phyloP scores from a whole-genome alignment of 1,139 yeast genomes.

The Geotrichum cucujoidarum region DNA sequence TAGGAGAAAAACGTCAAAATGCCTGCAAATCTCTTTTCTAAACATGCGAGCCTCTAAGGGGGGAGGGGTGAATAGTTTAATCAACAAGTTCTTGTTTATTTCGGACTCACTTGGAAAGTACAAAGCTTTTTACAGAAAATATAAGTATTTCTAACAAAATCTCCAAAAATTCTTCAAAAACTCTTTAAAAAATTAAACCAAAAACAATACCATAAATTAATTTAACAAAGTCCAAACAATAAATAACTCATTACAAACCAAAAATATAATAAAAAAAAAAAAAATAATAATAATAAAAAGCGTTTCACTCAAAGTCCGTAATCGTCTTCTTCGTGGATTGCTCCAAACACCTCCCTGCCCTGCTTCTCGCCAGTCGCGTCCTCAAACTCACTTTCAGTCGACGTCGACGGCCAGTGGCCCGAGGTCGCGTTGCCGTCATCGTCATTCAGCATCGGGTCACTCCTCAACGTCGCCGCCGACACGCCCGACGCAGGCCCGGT shows the following conservation, averaged over 20 bases:
- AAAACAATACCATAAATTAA: neutral
- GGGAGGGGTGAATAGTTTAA: neutral
- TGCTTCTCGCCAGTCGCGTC: neutral
- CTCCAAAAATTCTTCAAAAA: too few relatives aligned
- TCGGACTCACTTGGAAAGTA: too few relatives aligned
- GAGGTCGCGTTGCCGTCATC: neutral
- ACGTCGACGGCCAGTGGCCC: slow-evolving; percentile 4
- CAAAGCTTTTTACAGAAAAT: neutral
- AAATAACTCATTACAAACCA: neutral
- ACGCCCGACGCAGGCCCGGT: too few relatives aligned
- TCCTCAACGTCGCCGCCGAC: neutral
- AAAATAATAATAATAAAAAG: neutral
- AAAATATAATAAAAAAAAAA: slow-evolving; percentile 1
- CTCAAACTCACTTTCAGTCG: slow-evolving; percentile 1
- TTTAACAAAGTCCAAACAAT: neutral
- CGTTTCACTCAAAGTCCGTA: slow-evolving; percentile 2
- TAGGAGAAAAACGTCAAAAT: too few relatives aligned
- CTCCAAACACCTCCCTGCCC: too few relatives aligned
- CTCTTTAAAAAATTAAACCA: neutral
- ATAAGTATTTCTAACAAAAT: too few relatives aligned
- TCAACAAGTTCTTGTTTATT: neutral
- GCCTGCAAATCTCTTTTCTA: too few relatives aligned
- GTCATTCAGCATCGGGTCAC: slow-evolving; percentile 7
- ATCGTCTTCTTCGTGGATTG: slow-evolving; percentile 14
- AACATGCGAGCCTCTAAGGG: too few relatives aligned